Evolutionary conservation across 2,329 filamentous ascomycete species (phyloP).

Genomic region (Rutstroemia sp.): DNA sequence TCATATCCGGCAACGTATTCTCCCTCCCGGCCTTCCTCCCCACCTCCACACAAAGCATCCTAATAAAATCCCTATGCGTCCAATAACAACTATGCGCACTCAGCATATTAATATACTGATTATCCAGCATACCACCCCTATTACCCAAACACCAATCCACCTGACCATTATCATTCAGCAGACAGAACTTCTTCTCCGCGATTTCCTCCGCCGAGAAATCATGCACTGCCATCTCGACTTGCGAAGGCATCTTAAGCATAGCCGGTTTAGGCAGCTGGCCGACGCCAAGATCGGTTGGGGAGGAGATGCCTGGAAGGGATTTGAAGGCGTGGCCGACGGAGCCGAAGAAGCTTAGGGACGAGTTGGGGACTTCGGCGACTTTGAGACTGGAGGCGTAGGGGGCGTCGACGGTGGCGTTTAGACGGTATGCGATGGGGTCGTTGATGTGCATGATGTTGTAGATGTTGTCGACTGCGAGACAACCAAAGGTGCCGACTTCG

Average conservation of each 20-base stretch:
- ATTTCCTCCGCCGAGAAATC: slow-evolving; percentile 90
- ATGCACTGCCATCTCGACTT: slow-evolving; percentile 89
- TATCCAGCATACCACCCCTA: slow-evolving; percentile 79
- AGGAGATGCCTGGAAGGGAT: slow-evolving; percentile 49
- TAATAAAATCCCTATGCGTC: slow-evolving; percentile 78
- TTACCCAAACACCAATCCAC: slow-evolving; percentile 84
- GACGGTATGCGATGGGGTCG: slow-evolving; percentile 77
- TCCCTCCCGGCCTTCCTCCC: slow-evolving; percentile 64
- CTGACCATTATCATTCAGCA: slow-evolving; percentile 95
- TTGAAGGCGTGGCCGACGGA: slow-evolving; percentile 57
- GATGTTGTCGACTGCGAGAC: slow-evolving; percentile 87
- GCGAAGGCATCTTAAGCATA: slow-evolving; percentile 46
- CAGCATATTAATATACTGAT: slow-evolving; percentile 96
- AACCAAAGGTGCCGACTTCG: slow-evolving; percentile 76
- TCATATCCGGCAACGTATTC: slow-evolving; percentile 49
- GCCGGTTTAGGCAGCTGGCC: slow-evolving; percentile 27
- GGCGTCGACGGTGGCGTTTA: slow-evolving; percentile 84
- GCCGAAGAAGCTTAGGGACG: slow-evolving; percentile 56
- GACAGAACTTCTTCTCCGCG: slow-evolving; percentile 77
- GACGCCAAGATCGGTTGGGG: slow-evolving; percentile 30
- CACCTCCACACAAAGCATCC: slow-evolving; percentile 83
- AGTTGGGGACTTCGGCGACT: slow-evolving; percentile 70
- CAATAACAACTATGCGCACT: slow-evolving; percentile 94
- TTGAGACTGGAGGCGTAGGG: slow-evolving; percentile 71
- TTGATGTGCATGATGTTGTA: slow-evolving; percentile 78